These are phyloP conservation scores for Pulveroboletus sp. DNA, from an alignment of 768 basidiomycete species.

Conservation along the genomic window DNA sequence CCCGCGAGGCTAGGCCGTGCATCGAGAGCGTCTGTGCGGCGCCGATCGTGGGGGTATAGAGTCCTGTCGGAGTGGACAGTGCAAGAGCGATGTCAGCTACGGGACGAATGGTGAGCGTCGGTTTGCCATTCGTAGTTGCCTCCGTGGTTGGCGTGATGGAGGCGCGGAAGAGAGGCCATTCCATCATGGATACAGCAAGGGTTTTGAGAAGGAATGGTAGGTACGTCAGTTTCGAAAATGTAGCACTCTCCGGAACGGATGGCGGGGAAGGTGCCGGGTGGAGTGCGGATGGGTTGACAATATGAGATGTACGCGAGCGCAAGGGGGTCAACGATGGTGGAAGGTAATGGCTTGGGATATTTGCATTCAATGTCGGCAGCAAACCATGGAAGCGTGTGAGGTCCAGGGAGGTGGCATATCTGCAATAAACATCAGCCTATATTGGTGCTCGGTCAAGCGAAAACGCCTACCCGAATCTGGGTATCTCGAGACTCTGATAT, in stretches of 20 bases:
- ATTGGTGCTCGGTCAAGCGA: not conserved
- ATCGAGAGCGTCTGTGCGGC: conserved; percentile 51
- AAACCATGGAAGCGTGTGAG: conserved; percentile 63
- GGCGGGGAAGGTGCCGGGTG: conserved; percentile 39
- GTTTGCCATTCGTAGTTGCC: conserved; percentile 38
- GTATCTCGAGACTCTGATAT: conserved; percentile 73
- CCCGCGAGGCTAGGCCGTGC: conserved; percentile 56
- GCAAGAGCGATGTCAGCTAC: conserved; percentile 73
- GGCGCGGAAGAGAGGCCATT: conserved; percentile 81
- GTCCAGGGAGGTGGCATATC: conserved; percentile 74
- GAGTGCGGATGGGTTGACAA: conserved; percentile 39
- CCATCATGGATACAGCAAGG: conserved; percentile 71
- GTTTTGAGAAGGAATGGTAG: conserved; percentile 83
- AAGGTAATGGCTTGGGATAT: conserved; percentile 60
- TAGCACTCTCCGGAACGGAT: conserved; percentile 45
- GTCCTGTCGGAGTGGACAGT: conserved; percentile 74
- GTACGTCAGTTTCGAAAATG: conserved; percentile 68
- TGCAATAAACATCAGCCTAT: conserved; percentile 21
- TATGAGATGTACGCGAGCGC: conserved; percentile 15
- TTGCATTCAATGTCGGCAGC: conserved; percentile 58
- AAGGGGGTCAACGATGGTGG: conserved; percentile 38
- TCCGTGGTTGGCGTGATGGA: conserved; percentile 51
- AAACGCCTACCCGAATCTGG: conserved; percentile 67
- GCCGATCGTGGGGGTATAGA: conserved; percentile 75
- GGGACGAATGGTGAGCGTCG: conserved; percentile 68